phyloP scores from a whole-genome alignment of 371 early-diverging fungal species.

The Mucor sp. region DNA sequence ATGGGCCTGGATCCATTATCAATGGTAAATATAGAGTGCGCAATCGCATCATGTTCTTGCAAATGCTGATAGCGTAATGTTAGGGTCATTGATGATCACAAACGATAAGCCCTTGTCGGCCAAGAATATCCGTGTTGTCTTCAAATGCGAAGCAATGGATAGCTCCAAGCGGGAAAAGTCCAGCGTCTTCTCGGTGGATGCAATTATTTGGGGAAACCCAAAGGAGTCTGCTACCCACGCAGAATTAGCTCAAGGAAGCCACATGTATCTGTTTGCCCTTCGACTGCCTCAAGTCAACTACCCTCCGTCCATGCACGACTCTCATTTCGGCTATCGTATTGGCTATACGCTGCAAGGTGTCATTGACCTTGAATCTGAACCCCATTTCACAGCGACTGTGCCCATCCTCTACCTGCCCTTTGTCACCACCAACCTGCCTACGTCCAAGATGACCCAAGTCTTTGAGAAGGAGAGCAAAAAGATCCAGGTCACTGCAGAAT shows the following conservation, averaged over 20 bases:
- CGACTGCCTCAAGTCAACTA: conserved; percentile 44
- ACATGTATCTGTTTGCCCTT: conserved; percentile 48
- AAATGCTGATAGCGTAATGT: not conserved
- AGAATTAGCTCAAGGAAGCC: conserved; percentile 32
- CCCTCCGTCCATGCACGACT: conserved; percentile 44
- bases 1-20: conserved; percentile 46
- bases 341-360: conserved; percentile 42
- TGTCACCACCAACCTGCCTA: conserved; percentile 12
- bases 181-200: conserved; percentile 32
- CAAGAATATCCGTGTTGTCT: conserved; percentile 33
- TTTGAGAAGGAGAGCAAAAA: conserved; percentile 23
- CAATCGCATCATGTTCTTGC: not conserved
- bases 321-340: conserved; percentile 33
- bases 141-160: conserved; percentile 34
- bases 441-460: conserved; percentile 15
- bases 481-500: conserved; percentile 32
- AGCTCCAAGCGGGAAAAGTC: conserved; percentile 6
- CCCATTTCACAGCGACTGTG: conserved; percentile 17
- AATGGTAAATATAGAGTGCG: conserved; percentile 29
- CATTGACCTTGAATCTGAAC: conserved; percentile 20
- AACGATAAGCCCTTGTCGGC: conserved; percentile 32
- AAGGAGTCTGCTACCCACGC: not conserved
- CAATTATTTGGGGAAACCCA: conserved; percentile 30
- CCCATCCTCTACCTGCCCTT: conserved; percentile 41
- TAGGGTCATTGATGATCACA: conserved; percentile 44